phyloP scores from a whole-genome alignment of 495 filamentous ascomycete species.

The Thermochaetoides thermophila region DNA sequence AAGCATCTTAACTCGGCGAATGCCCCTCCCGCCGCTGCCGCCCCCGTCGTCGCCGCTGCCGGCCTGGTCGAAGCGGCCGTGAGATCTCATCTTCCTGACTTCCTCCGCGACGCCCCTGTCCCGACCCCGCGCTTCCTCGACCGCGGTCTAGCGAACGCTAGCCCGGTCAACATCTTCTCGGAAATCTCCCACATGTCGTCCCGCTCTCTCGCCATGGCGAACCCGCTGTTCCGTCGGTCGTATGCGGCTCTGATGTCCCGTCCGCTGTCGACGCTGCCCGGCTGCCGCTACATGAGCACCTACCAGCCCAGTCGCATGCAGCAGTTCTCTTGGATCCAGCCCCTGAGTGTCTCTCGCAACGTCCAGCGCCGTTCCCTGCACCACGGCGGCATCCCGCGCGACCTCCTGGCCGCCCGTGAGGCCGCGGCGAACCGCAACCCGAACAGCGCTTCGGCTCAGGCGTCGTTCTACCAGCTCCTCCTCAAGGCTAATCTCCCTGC shows the following conservation, averaged over 20 bases:
- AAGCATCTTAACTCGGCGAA: no score
- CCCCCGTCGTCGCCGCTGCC: no score
- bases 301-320: slow-evolving; percentile 12
- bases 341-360: slow-evolving; percentile 4
- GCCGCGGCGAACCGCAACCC: slow-evolving; percentile 86
- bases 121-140: slow-evolving; percentile 10
- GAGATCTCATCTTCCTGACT: slow-evolving; percentile 28
- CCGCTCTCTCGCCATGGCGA: slow-evolving; percentile 20
- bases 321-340: slow-evolving; percentile 4
- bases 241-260: slow-evolving; percentile 12
- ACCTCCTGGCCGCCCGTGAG: slow-evolving; percentile 44
- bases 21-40: no score
- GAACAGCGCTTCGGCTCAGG: slow-evolving; percentile 69
- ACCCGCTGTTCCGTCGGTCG: slow-evolving; percentile 20
- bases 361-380: slow-evolving; percentile 24
- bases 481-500: slow-evolving; percentile 81
- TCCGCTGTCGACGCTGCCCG: slow-evolving; percentile 9
- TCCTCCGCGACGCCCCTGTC: slow-evolving; percentile 18
- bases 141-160: slow-evolving; percentile 7
- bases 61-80: slow-evolving; percentile 4
- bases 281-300: slow-evolving; percentile 17
- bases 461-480: slow-evolving; percentile 85
- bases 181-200: slow-evolving; percentile 17
- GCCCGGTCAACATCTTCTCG: slow-evolving; percentile 14
- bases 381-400: slow-evolving; percentile 27